Base-by-base conservation (phyloP, 108 stramenopile genomes). In the Cyclotella baltica region DNA sequence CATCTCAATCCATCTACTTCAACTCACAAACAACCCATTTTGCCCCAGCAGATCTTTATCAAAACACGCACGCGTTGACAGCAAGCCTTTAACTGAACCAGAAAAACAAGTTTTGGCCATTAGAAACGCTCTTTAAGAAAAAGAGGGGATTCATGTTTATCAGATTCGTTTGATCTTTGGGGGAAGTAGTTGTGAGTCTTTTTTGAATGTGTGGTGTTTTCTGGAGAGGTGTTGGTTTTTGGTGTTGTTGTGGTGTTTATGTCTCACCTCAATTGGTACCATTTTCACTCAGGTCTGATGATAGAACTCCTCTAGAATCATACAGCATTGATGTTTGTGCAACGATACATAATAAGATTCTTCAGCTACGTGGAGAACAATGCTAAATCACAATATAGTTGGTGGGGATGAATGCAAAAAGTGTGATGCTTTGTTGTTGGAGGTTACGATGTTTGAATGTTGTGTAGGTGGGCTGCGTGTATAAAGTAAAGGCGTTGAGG, bases 281-380 rank as follows among this genome's bases (percentile, higher is more conserved):
- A 35, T 65, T 19, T 22, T 43, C 6, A 34, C 10, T 16, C 18
- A 75, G 74, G 35, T 83, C 89, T 6, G 99, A 99, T 80, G 96
- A 98, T 78, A 93, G 95, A 62, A 91, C 91, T 8, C n/a, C n/a
- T n/a, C 75, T 99, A 58, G 96, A 95, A 36, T 89, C 88, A 31
- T 98, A 98, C 85, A 97, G 95, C 67, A 97, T 99, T 70, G 83
- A 72, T 19, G 97, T 98, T 29, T 98, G 99, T n/a, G 97, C 94
- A 47, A 98, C 97, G 57, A 98, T 99, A 85, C 99, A 99, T 85
- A n/a, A n/a, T n/a, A 99, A 98, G 99, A 98, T 99, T 0, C 85
- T 99, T 72, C 98, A 98, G 88, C 87, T 99, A 75, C 96, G 99
- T 56, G 99, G 98, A 29, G 98, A 98, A 52, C 51, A 52, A n/a